These are phyloP conservation scores for Cordyceps tenuipes DNA, from an alignment of 2,329 filamentous ascomycete species.

Conservation along the genomic window DNA sequence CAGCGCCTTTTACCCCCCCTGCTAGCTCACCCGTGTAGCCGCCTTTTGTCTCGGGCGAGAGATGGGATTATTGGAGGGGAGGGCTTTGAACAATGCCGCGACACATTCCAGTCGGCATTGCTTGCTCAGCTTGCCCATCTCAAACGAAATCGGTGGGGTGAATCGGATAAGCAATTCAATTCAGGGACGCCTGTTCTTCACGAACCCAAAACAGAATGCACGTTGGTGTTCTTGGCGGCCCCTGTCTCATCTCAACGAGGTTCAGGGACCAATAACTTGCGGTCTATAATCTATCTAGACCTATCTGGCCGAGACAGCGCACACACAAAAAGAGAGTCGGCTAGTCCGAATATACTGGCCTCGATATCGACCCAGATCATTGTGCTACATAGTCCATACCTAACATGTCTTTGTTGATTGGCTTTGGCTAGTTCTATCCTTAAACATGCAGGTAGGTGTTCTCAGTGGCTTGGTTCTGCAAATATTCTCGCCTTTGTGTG, in stretches of 20 bases:
- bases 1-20: neutral
- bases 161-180: too few species aligned
- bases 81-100: neutral
- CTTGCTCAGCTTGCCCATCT: too few species aligned
- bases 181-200: too few species aligned
- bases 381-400: neutral
- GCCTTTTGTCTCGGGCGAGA: neutral
- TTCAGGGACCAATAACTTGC: too few species aligned
- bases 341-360: neutral
- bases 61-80: neutral
- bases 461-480: too few species aligned
- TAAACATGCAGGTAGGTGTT: neutral
- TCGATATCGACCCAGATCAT: slow-evolving; percentile 8
- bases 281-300: too few species aligned
- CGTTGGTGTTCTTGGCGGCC: neutral
- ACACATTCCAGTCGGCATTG: too few species aligned
- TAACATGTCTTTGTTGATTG: neutral
- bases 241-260: neutral
- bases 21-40: neutral
- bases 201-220: neutral
- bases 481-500: neutral
- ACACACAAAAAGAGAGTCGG: neutral
- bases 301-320: neutral
- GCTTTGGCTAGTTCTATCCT: neutral
- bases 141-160: too few species aligned